Conservation (phyloP, 108 stramenopile genomes). For the Discostella stelligeroides region DNA sequence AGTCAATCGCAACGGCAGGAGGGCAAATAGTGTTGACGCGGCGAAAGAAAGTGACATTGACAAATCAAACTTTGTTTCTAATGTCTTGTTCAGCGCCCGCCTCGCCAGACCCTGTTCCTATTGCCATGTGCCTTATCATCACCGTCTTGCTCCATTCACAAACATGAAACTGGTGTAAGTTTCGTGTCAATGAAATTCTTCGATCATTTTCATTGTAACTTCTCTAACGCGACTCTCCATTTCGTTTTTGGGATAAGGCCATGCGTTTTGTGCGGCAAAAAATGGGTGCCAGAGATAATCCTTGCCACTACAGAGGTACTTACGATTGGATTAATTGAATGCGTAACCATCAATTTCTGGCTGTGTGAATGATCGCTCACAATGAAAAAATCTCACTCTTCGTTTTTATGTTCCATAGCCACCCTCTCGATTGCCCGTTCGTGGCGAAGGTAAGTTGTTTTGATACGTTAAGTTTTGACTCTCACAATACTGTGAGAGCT, state of each 20-base stretch:
- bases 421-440: constrained; percentile 78
- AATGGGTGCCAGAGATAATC: constrained; percentile 95
- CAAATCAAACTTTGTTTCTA: constrained; percentile 39
- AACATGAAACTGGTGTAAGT: constrained; percentile 90
- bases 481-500: no score
- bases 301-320: constrained; percentile 65
- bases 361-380: neutral
- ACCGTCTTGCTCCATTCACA: constrained; percentile 89
- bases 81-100: constrained; percentile 55
- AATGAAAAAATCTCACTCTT: neutral
- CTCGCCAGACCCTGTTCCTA: constrained; percentile 86
- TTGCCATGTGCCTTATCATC: constrained; percentile 97
- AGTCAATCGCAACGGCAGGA: constrained; percentile 22
- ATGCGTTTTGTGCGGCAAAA: constrained; percentile 90
- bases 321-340: neutral
- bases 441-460: constrained; percentile 51
- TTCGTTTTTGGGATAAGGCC: constrained; percentile 39
- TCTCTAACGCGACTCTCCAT: neutral
- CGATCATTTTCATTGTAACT: neutral
- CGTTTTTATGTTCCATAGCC: constrained; percentile 22
- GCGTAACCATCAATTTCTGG: neutral
- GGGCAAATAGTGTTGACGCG: neutral
- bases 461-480: no score
- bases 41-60: constrained; percentile 36
- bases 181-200: neutral